Base-by-base conservation (phyloP, 306 rosid species). In the Fragaria ananassa region DNA sequence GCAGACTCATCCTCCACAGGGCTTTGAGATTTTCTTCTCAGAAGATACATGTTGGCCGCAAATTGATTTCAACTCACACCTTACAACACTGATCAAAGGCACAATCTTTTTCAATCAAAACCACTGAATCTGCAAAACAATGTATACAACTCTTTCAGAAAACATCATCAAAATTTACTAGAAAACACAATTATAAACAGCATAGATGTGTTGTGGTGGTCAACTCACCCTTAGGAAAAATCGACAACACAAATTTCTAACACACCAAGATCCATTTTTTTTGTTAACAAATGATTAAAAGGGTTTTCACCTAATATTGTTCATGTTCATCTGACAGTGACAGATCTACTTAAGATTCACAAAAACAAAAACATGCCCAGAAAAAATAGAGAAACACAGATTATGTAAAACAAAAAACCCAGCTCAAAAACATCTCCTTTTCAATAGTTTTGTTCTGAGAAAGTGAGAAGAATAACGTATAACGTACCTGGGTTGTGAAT, bases 11-110 rank as follows among this genome's bases (percentile, higher is more conserved):
- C 79, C 77, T 70, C 91, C 50, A 29, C 64, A 60, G 83, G 88
- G 74, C 68, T 87, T 64, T 87, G 97, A 71, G 79, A 56, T 49
- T 76, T 85, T 67, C 81, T 88, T 81, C 91, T 86, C 44, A 80
- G 78, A 64, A 90, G 89, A 81, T 83, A 93, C 97, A 89, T 90
- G 73, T 53, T 82, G 83, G 69, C 57, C 62, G 23, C 84, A 51
- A 76, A 80, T 46, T 6, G 19, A 70, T 63, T 72, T 68, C 73
- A 83, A 76, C 74, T 60, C 77, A 83, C 8, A 83, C 80, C 89
- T 44, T 81, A 70, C 5, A 80, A 66, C 41, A 57, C 53, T 50
- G 76, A 34, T 65, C 25, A 47, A 75, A 12, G 45, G 10, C 19
- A n/a, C n/a, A 46, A 65, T 21, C 69, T 60, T n/a, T 46, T 27